A percentile compares a stretch with the other conserved stretches of the same genome.
Evolutionary conservation across 2,329 filamentous ascomycete species (phyloP).

Genomic region (Trichoderma sp.): DNA sequence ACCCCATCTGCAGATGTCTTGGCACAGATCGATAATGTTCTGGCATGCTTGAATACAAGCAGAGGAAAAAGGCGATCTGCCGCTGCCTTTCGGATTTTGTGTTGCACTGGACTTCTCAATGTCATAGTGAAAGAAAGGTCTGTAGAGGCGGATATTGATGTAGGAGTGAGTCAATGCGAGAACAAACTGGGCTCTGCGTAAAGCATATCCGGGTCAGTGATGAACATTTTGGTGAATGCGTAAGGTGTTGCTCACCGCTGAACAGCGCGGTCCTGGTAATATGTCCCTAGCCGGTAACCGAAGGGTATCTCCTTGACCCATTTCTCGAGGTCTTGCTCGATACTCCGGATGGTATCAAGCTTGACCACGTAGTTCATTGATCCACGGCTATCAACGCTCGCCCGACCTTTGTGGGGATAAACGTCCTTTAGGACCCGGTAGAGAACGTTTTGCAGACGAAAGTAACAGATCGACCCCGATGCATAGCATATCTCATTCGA

Average conservation of each 20-base stretch:
- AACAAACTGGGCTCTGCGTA: conserved; percentile 6
- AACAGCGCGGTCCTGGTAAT: conserved; percentile 4
- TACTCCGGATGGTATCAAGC: background rate
- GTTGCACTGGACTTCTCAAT: background rate
- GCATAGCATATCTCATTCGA: conserved; percentile 6
- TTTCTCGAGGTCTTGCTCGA: conserved; percentile 4
- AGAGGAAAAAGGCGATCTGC: background rate
- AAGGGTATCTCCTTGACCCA: conserved; percentile 5
- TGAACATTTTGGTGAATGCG: background rate
- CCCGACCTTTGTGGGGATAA: conserved; percentile 1
- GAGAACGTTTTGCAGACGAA: background rate
- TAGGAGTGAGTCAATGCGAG: conserved; percentile 7
- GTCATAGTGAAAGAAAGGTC: conserved; percentile 10
- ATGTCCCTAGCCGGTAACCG: conserved; percentile 7
- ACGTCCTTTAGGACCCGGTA: background rate
- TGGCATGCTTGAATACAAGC: conserved; percentile 5
- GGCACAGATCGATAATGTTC: conserved; percentile 15
- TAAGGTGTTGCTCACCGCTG: background rate
- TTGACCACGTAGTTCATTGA: conserved; percentile 10
- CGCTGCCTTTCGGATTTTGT: background rate
- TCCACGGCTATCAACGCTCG: background rate
- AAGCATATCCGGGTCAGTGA: background rate
- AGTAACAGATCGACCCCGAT: conserved; percentile 7
- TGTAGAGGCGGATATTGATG: conserved; percentile 9
- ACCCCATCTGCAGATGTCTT: conserved; percentile 1